A percentile compares a stretch with the other conserved stretches of the same genome.
phyloP scores from a whole-genome alignment of 768 basidiomycete genomes.

The Phaeotremella fagi region DNA sequence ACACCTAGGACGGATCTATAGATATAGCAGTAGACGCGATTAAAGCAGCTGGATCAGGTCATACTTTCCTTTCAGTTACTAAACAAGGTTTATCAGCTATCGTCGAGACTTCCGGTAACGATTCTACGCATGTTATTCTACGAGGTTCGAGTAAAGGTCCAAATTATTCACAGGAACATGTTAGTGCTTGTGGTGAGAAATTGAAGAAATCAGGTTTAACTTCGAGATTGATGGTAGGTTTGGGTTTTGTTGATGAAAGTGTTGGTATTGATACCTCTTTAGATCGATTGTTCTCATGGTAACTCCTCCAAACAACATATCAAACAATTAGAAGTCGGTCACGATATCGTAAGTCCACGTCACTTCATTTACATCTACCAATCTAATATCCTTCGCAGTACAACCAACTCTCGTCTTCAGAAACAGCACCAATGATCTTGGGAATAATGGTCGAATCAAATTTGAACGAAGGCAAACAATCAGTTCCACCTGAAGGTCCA shows the following conservation, averaged over 20 bases:
- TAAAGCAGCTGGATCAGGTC: constrained; percentile 79
- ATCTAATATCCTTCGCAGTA: constrained; percentile 57
- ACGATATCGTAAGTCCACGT: constrained; percentile 21
- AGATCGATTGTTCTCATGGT: constrained; percentile 61
- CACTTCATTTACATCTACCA: no score
- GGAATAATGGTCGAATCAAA: constrained; percentile 98
- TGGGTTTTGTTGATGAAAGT: neutral
- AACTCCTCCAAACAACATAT: constrained; percentile 94
- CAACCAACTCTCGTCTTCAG: constrained; percentile 69
- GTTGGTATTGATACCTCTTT: neutral
- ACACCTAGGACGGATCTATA: constrained; percentile 66
- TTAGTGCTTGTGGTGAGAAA: constrained; percentile 68
- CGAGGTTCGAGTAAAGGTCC: constrained; percentile 86
- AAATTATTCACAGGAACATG: constrained; percentile 76
- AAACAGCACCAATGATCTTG: constrained; percentile 58
- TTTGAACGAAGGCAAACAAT: constrained; percentile 84
- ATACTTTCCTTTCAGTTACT: constrained; percentile 94
- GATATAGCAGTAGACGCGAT: constrained; percentile 93
- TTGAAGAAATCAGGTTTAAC: constrained; percentile 71
- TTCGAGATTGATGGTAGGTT: constrained; percentile 76
- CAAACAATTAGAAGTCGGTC: constrained; percentile 68
- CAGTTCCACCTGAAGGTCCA: constrained; percentile 69
- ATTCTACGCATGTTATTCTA: constrained; percentile 86
- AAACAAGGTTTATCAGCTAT: constrained; percentile 72
- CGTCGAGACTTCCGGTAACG: constrained; percentile 90